Percentiles rank a stretch among this genome's conserved stretches.
Conservation (phyloP, 2,329 filamentous ascomycete genomes). For the Akanthomyces muscarius region DNA sequence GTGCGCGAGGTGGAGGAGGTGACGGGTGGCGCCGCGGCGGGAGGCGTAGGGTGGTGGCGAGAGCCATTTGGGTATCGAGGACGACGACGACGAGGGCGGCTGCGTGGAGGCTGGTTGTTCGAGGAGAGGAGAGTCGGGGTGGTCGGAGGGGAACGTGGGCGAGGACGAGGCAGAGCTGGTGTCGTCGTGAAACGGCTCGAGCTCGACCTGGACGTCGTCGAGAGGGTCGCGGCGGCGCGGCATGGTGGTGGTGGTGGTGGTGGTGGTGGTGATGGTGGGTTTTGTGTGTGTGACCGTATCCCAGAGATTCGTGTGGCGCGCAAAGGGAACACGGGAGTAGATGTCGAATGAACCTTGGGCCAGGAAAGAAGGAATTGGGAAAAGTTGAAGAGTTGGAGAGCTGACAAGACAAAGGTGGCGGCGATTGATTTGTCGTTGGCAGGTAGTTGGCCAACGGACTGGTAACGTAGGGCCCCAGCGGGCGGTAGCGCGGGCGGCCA, state of each 20-base stretch:
- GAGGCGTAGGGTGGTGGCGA: neutral
- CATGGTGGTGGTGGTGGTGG: neutral
- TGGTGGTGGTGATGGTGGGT: neutral
- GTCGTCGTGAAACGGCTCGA: slow-evolving; percentile 17
- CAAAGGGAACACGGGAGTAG: no score
- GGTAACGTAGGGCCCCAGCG: no score
- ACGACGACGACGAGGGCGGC: neutral
- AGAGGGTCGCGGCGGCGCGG: neutral
- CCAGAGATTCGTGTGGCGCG: neutral
- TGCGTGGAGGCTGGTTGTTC: neutral
- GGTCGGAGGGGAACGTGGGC: neutral
- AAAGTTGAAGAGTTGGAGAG: no score
- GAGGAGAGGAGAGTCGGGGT: slow-evolving; percentile 14
- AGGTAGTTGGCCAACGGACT: no score
- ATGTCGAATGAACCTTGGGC: no score
- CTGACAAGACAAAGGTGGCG: no score
- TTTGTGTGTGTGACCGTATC: neutral
- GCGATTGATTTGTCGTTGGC: no score
- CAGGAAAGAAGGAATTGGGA: no score
- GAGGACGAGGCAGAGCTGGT: neutral
- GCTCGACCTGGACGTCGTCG: slow-evolving; percentile 8
- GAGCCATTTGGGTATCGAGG: slow-evolving; percentile 16
- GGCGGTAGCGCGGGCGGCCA: neutral
- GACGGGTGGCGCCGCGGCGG: neutral
- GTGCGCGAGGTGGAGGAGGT: slow-evolving; percentile 3